Percentiles rank a stretch among this genome's conserved stretches.
Evolutionary conservation across 805 yeast species (phyloP).

Genomic region (Metschnikowia amazonensis): DNA sequence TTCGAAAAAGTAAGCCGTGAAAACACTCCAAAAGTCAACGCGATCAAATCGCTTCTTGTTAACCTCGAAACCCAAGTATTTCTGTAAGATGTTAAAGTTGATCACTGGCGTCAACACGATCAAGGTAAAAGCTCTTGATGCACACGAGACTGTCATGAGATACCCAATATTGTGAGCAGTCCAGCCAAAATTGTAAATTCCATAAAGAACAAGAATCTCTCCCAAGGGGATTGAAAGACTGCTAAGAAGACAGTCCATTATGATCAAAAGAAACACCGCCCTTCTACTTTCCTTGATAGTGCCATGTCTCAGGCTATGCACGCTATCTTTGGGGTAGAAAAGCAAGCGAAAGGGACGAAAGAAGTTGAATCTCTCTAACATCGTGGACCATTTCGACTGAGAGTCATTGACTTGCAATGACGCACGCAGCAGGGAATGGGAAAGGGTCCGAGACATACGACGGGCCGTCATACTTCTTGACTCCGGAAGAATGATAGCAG

Average conservation of each 20-base stretch:
- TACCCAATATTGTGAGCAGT: conserved; percentile 51
- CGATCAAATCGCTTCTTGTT: conserved; percentile 47
- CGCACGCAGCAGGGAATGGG: conserved; percentile 20
- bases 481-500: conserved; percentile 49
- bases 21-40: conserved; percentile 42
- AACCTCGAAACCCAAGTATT: conserved; percentile 27
- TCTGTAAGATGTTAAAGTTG: conserved; percentile 34
- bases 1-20: conserved; percentile 38
- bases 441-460: conserved; percentile 45
- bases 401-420: neutral
- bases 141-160: conserved; percentile 49
- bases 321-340: conserved; percentile 45
- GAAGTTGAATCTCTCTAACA: conserved; percentile 20
- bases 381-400: neutral
- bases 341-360: conserved; percentile 50
- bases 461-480: conserved; percentile 57
- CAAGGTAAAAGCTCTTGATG: conserved; percentile 47
- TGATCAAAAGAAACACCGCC: conserved; percentile 47
- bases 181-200: conserved; percentile 54
- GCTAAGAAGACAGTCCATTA: conserved; percentile 39
- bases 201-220: conserved; percentile 47
- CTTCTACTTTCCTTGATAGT: conserved; percentile 22
- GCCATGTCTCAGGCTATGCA: conserved; percentile 19
- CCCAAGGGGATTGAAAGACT: conserved; percentile 40
- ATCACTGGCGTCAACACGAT: conserved; percentile 50